Base-by-base conservation (phyloP, 1,284 basidiomycete species). In the Mycena citricolor region DNA sequence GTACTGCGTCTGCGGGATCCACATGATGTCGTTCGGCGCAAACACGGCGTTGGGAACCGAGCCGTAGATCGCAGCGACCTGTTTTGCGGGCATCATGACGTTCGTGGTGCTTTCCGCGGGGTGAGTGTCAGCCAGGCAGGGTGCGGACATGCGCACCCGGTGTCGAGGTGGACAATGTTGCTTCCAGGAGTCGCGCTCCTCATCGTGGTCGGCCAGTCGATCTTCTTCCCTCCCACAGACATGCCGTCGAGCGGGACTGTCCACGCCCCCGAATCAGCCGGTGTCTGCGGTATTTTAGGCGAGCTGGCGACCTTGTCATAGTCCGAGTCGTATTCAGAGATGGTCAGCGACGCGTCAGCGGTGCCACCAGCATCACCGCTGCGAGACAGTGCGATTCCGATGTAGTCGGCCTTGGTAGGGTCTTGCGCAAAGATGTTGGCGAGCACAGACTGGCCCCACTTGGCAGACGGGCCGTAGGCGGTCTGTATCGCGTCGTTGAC, bases 81-180 rank as follows among this genome's bases (percentile, higher is more conserved):
- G 33, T 10, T 20, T 22, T 4, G 33, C 30, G 1, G 50, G 34
- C 8, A 52, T 23, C 8, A 52, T 28, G 36, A 52, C 44, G 30
- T 52, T 52, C 11, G 50, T 48, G 5, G 50, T 52, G 1, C 47
- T 42, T n/a, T n/a, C n/a, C n/a, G n/a, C n/a, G n/a, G n/a, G n/a
- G n/a, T n/a, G 19, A n/a, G 13, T n/a, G 13, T 33, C 32, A 33
- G 32, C 8, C 16, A 5, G 30, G 44, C 16, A 30, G 4, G 10
- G n/a, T 13, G 0, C 19, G 8, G 13, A 5, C 8, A 22, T 4
- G 26, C 21, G 7, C 24, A 32, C 23, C 50, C 49, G 4, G 50
- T 48, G 28, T 52, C 50, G 17, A 52, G 32, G 8, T 47, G 39
- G 3, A 52, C 45, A 0, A 21, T 6, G 1, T 21, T 21, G 8